Base-by-base conservation (phyloP, 352 stramenopile genomes). In the Peronospora destructor region DNA sequence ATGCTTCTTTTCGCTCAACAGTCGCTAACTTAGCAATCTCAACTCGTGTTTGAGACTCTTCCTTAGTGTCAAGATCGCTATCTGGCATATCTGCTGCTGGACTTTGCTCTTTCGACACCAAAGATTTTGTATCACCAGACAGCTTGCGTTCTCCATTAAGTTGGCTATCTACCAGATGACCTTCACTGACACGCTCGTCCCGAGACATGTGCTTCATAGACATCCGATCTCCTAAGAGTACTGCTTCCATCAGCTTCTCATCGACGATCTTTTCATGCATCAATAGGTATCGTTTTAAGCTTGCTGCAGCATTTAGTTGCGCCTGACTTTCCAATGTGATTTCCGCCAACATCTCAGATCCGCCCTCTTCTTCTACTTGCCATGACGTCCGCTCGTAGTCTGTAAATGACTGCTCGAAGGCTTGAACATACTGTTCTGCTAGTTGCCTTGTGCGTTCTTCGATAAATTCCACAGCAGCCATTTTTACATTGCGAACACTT, bases 401-500 rank as follows among this genome's bases (percentile, higher is more conserved):
- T 12, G 63, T 32, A 21, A 79, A 55, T 25, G 71, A 59, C 10
- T 61, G 40, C 7, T 79, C 52, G 17, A 81, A 61, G 6, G 64
- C 65, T 28, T 42, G 17, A 46, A 64, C 59, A 35, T 74, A 64
- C 21, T 69, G 21, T 1, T 53, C 49, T 26, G 64, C 39, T 4
- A 87, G 33, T 23, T 66, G 21, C 23, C 69, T 56, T 0, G 61
- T 61, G 28, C 63, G 76, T 19, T 53, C 33, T 34, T 81, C 52
- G 17, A 85, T 68, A 9, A 73, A 59, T 9, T 71, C 53, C 7
- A 66, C 37, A 3, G 71, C 70, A 11, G 51, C 48, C 13, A 63
- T 40, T 29, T 77, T 84, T 8, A 68, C 59, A 35, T 70, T 61
- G 4, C 54, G 33, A 4, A 85, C 39, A 6, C 60, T 65, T 43